phyloP scores from a whole-genome alignment of 805 yeast genomes.

The Suhomyces faveliae region DNA sequence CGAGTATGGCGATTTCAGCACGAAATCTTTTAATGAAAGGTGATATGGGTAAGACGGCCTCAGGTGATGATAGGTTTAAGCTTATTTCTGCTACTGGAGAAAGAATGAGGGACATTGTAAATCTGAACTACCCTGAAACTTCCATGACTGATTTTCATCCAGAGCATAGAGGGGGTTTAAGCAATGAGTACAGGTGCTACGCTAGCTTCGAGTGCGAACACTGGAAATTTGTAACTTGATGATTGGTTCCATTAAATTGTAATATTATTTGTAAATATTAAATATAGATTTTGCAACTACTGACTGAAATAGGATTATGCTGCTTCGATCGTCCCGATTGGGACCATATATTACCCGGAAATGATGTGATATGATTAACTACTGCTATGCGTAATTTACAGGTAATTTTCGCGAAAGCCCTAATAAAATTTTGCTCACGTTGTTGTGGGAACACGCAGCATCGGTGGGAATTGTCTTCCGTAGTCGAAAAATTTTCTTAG shows the following conservation, averaged over 20 bases:
- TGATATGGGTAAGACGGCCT: constrained; percentile 31
- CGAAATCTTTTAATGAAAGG: constrained; percentile 51
- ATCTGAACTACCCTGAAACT: constrained; percentile 61
- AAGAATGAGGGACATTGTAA: constrained; percentile 69
- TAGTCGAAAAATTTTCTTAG: constrained; percentile 6
- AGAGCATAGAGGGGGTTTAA: constrained; percentile 78
- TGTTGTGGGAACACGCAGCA: not conserved
- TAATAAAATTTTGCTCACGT: constrained; percentile 7
- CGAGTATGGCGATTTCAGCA: constrained; percentile 56
- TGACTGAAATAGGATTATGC: not conserved
- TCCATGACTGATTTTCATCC: constrained; percentile 68
- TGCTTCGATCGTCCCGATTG: not conserved
- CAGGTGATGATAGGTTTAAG: constrained; percentile 45
- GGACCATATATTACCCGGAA: constrained; percentile 3
- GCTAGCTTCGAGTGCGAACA: constrained; percentile 67
- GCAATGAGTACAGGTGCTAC: constrained; percentile 86
- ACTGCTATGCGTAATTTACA: not conserved
- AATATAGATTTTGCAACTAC: not conserved
- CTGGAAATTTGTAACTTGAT: constrained; percentile 54
- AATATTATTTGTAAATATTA: not conserved
- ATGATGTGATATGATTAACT: not conserved
- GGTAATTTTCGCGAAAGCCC: constrained; percentile 2
- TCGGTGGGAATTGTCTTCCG: not conserved
- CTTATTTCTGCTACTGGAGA: constrained; percentile 86
- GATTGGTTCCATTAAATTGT: not conserved